Conservation (phyloP, 257 asterid genomes). For the Paulownia fortunei region DNA sequence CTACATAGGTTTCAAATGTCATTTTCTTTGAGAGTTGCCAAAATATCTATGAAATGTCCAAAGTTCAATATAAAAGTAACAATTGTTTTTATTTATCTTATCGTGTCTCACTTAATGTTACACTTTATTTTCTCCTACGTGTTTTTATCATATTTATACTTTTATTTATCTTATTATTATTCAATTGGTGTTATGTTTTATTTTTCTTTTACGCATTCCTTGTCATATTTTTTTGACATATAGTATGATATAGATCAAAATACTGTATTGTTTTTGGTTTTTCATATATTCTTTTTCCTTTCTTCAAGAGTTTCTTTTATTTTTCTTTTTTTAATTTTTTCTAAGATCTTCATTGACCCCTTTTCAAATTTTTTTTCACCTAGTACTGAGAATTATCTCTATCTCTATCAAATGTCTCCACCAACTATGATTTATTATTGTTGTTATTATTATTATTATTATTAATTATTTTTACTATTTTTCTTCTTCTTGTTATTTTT, state of each 20-base stretch:
- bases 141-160: background rate
- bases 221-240: constrained; percentile 5
- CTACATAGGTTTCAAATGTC: background rate
- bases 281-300: background rate
- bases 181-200: background rate
- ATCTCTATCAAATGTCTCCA: no score
- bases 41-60: constrained; percentile 3
- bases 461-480: no score
- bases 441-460: no score
- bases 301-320: no score
- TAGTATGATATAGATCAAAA: background rate
- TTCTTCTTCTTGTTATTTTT: no score
- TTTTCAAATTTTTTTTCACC: background rate
- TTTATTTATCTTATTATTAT: background rate
- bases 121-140: no score
- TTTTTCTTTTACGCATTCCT: background rate
- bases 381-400: background rate
- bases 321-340: no score
- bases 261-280: background rate
- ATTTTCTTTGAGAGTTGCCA: background rate
- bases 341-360: no score
- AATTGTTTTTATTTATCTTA: background rate
- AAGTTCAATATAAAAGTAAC: background rate
- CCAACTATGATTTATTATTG: no score
- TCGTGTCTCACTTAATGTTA: background rate